Evolutionary conservation across 1,284 basidiomycete species (phyloP).

Genomic region (Microbotryum scabiosae): DNA sequence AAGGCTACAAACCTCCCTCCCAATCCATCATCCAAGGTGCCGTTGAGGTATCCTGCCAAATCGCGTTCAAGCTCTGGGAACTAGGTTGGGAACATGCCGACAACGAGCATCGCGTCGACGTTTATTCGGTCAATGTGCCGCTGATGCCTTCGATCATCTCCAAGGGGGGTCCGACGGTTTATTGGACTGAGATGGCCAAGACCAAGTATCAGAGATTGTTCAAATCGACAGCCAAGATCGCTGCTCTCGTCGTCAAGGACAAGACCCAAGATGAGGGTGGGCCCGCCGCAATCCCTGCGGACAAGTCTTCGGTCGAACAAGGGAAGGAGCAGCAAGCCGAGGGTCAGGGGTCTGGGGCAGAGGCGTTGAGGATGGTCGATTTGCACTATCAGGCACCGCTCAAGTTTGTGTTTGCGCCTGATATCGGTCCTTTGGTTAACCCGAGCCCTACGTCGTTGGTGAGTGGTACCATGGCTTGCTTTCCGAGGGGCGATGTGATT

Average conservation of each 20-base stretch:
- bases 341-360: neutral
- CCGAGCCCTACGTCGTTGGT: constrained; percentile 55
- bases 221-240: constrained; percentile 44
- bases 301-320: neutral
- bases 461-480: neutral
- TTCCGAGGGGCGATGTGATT: neutral
- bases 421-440: constrained; percentile 59
- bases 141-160: constrained; percentile 51
- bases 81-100: constrained; percentile 41
- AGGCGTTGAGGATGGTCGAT: constrained; percentile 10
- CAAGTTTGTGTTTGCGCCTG: constrained; percentile 71
- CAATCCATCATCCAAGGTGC: constrained; percentile 55
- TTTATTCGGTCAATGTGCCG: constrained; percentile 75
- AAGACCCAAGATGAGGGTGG: constrained; percentile 35
- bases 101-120: constrained; percentile 53
- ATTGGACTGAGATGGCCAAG: constrained; percentile 67
- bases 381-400: constrained; percentile 40
- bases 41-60: constrained; percentile 55
- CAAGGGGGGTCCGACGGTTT: constrained; percentile 53
- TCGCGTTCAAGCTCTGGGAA: constrained; percentile 63
- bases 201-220: constrained; percentile 68
- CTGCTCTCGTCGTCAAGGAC: constrained; percentile 28
- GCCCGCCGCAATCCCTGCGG: constrained; percentile 18
- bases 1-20: constrained; percentile 54
- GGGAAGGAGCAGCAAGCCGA: neutral